Evolutionary conservation across 2,329 filamentous ascomycete species (phyloP), one percentile per base, ranked within the genome.

Genomic region (Claviceps sp.): DNA sequence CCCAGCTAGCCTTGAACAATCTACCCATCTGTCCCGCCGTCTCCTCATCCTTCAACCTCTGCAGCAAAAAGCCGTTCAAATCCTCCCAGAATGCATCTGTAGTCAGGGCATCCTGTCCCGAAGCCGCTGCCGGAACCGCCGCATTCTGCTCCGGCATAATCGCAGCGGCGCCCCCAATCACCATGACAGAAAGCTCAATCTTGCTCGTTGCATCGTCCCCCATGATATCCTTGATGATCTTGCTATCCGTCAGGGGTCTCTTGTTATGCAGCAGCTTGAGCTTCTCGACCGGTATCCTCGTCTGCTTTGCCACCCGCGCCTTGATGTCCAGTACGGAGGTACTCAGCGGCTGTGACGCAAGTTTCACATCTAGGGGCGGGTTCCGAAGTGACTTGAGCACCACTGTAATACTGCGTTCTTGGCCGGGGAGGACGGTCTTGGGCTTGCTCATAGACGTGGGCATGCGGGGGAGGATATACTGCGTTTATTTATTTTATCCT

Each of bases 241-340:
- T 93, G 58, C 76, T 80, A 61, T 95, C 88, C 0, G 77, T 64
- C 0, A 88, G 79, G 0, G 91, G 91, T 68, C 95, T 95, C 73
- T 93, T 94, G 67, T 86, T 86, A 63, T 85, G 79, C 55, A 98
- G 71, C 9, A 98, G 70, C 71, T 90, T 89, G 64, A 97, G 80
- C 73, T 94, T 95, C 40, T 84, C 80, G n/a, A 79, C 68, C 2
- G 81, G 76, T 52, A 86, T 76, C 26, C 75, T 71, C 5, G 83
- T 78, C 57, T 85, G 74, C 16, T 72, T 66, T 1, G 82, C 77
- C 44, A 95, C 82, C 2, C 76, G 72, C 50, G 76, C 71, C 66
- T 95, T 95, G 59, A 97, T 71, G 54, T 91, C 85, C 57, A 87
- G 81, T 45, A 95, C 74, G 2, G 85, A 88, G 1, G 86, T 89